phyloP scores from a whole-genome alignment of 345 rosid species.

The Iberis pinnata region DNA sequence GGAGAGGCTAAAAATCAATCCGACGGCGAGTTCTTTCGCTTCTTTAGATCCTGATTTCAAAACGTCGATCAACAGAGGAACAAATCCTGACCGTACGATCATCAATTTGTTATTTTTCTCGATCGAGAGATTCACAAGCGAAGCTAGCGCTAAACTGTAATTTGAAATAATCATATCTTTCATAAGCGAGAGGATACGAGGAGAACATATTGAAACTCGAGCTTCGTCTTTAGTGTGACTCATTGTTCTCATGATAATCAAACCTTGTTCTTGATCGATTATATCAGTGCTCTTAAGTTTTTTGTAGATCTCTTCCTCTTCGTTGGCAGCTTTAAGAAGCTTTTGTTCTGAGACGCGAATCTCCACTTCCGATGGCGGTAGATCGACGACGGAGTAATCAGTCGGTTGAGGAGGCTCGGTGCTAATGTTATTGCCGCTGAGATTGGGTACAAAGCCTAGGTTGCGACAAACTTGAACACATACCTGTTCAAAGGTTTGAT shows the following conservation, averaged over 20 bases:
- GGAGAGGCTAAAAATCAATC: constrained; percentile 70
- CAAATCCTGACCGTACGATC: constrained; percentile 68
- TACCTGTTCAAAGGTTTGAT: constrained; percentile 71
- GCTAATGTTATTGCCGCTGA: constrained; percentile 39
- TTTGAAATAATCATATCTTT: constrained; percentile 21
- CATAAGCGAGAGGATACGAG: constrained; percentile 15
- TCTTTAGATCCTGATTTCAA: constrained; percentile 60
- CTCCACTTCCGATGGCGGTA: constrained; percentile 32
- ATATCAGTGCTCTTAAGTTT: constrained; percentile 21
- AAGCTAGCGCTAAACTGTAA: constrained; percentile 36
- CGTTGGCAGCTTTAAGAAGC: constrained; percentile 37
- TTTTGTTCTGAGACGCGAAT: constrained; percentile 64
- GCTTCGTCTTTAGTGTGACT: constrained; percentile 25
- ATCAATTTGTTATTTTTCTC: constrained; percentile 55
- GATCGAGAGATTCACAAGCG: constrained; percentile 64
- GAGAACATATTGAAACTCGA: constrained; percentile 19
- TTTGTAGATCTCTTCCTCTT: constrained; percentile 26
- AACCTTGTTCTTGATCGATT: constrained; percentile 28
- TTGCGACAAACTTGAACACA: constrained; percentile 58
- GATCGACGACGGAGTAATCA: constrained; percentile 49
- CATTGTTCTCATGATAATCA: constrained; percentile 30
- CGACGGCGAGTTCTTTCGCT: constrained; percentile 76
- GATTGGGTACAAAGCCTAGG: constrained; percentile 41
- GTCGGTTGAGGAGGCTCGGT: constrained; percentile 34
- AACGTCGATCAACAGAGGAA: constrained; percentile 57